A percentile compares a stretch with the other conserved stretches of the same genome.
Evolutionary conservation across 176 grass and related monocot genomes (phyloP).

Genomic region (Aegilops longissima): DNA sequence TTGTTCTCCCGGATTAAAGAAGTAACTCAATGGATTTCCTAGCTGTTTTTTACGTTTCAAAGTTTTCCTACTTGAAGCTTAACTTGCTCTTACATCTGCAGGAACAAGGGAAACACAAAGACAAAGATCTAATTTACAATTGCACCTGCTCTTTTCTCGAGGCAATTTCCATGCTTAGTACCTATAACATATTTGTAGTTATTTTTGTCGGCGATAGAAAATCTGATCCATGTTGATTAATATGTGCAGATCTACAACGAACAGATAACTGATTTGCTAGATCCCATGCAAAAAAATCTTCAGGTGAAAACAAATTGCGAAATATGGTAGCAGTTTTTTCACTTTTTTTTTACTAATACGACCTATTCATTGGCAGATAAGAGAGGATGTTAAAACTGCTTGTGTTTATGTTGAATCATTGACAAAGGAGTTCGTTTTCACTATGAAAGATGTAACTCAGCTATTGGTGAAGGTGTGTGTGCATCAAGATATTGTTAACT

Average conservation of each 20-base stretch:
- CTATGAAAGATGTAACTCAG: constrained; percentile 85
- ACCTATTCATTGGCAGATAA: constrained; percentile 62
- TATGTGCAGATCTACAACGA: constrained; percentile 94
- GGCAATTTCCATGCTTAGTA: constrained; percentile 51
- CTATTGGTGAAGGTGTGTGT: constrained; percentile 71
- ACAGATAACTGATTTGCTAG: constrained; percentile 98
- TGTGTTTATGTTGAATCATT: constrained; percentile 94
- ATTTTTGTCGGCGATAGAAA: constrained; percentile 15
- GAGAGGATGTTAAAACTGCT: constrained; percentile 85
- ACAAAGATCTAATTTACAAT: constrained; percentile 77
- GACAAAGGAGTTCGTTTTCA: constrained; percentile 77
- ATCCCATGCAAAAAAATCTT: constrained; percentile 72
- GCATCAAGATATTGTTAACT: constrained; percentile 17
- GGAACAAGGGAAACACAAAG: constrained; percentile 83
- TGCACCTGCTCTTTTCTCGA: constrained; percentile 96
- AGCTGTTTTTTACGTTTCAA: background rate
- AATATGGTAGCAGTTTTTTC: constrained; percentile 9
- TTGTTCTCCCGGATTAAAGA: constrained; percentile 92
- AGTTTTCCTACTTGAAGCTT: background rate
- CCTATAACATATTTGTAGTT: constrained; percentile 8
- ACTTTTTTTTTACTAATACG: constrained; percentile 35
- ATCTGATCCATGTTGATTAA: constrained; percentile 25
- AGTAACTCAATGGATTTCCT: constrained; percentile 42
- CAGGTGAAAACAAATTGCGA: constrained; percentile 54
- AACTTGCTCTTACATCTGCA: constrained; percentile 41